These are phyloP conservation scores for Phytopythium sindhum DNA, from an alignment of 352 stramenopile species.

Conservation along the genomic window DNA sequence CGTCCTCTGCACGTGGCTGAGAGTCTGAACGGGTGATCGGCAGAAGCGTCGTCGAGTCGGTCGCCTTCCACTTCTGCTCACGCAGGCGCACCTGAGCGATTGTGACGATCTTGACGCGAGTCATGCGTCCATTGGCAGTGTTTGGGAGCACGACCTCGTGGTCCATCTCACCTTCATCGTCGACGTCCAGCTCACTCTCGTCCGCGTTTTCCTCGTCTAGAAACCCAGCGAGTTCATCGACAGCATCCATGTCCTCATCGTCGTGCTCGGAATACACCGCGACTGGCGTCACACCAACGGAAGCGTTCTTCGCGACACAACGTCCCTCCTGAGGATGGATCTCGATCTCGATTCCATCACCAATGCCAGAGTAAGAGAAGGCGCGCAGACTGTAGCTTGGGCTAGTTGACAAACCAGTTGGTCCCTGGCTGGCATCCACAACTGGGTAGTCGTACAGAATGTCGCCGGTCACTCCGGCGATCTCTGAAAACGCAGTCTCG, in stretches of 20 bases:
- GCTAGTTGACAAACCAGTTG: not conserved
- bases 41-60: not conserved
- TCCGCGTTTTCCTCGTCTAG: not conserved
- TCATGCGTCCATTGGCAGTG: not conserved
- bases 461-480: not conserved
- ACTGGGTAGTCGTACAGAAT: not conserved
- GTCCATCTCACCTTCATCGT: slow-evolving; percentile 3
- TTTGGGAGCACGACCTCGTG: slow-evolving; percentile 6
- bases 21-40: not conserved
- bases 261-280: not conserved
- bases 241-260: not conserved
- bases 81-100: slow-evolving; percentile 2
- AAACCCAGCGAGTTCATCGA: not conserved
- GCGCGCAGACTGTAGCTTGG: not conserved
- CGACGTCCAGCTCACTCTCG: slow-evolving; percentile 1
- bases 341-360: not conserved
- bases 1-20: not conserved
- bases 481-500: not conserved
- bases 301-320: not conserved
- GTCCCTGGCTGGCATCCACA: no score
- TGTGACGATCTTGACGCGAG: slow-evolving; percentile 1
- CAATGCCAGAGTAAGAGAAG: slow-evolving; percentile 1
- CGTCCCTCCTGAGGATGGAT: not conserved
- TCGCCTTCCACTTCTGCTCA: not conserved
- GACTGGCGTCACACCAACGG: not conserved